Evolutionary conservation across 257 asterid genomes (phyloP).

Genomic region (Handroanthus guayacan): DNA sequence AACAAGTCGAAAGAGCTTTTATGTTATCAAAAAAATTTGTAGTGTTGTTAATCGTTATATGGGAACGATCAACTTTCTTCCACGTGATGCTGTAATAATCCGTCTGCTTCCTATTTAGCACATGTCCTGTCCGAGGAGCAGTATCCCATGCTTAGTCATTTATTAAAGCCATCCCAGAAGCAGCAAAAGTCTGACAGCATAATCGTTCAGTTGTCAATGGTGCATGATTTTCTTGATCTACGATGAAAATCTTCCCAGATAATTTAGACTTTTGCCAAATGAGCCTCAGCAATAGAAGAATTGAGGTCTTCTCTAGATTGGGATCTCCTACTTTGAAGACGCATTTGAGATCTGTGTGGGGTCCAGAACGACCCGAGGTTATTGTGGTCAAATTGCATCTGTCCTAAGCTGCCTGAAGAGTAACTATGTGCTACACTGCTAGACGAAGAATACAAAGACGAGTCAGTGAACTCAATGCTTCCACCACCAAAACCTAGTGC

Average conservation of each 20-base stretch:
- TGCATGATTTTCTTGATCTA: conserved; percentile 7
- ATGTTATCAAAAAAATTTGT: conserved; percentile 24
- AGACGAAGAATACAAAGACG: conserved; percentile 74
- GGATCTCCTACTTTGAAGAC: conserved; percentile 88
- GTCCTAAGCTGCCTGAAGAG: conserved; percentile 90
- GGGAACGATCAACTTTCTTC: not conserved
- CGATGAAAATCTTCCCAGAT: conserved; percentile 18
- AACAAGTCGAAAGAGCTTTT: not conserved
- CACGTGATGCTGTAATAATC: not conserved
- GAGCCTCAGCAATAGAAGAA: conserved; percentile 73
- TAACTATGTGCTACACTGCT: conserved; percentile 81
- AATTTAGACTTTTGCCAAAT: conserved; percentile 55
- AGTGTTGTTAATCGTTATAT: not conserved
- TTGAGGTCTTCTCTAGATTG: conserved; percentile 92
- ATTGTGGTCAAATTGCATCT: conserved; percentile 67
- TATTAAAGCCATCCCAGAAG: not conserved
- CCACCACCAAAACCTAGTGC: conserved; percentile 52
- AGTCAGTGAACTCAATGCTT: conserved; percentile 62
- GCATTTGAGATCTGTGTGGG: conserved; percentile 70
- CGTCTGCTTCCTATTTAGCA: not conserved
- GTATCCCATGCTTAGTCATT: not conserved
- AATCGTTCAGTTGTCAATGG: not conserved
- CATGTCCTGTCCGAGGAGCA: not conserved
- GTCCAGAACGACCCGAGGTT: conserved; percentile 67
- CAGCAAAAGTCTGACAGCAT: conserved; percentile 15